phyloP scores from a whole-genome alignment of 225 moss, liverwort and hornwort genomes.

The Pleurozium schreberi region DNA sequence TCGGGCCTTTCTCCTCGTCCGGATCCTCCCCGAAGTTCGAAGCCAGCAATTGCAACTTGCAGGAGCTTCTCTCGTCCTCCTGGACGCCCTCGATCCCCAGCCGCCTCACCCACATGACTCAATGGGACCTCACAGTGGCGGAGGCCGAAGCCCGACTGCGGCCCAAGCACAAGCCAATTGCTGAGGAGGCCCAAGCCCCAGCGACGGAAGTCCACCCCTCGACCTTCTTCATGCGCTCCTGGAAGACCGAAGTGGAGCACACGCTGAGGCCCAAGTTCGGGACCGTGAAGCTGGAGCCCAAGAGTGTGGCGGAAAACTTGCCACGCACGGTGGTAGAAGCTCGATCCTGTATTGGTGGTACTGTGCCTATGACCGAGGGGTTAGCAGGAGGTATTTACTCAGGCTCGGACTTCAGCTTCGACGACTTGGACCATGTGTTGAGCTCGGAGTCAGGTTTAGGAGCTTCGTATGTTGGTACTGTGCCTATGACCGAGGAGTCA shows the following conservation, averaged over 20 bases:
- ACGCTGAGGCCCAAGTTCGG: not conserved
- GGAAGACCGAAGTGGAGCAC: not conserved
- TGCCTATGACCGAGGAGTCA: not conserved
- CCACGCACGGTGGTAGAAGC: not conserved
- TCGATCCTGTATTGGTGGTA: not conserved
- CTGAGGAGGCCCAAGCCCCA: not conserved
- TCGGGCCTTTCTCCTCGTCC: constrained; percentile 34
- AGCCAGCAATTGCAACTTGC: not conserved
- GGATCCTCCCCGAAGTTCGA: not conserved
- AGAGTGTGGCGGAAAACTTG: not conserved
- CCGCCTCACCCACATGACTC: constrained; percentile 45
- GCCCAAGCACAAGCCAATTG: not conserved
- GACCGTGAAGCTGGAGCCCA: not conserved
- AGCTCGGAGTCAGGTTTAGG: not conserved
- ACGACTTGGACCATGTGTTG: not conserved
- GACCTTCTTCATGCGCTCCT: constrained; percentile 2
- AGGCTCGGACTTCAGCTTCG: not conserved
- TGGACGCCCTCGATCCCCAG: constrained; percentile 25
- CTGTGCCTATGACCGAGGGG: not conserved
- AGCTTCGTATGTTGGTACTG: not conserved
- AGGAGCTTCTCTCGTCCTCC: not conserved
- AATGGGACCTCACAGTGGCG: constrained; percentile 61
- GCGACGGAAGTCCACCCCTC: not conserved
- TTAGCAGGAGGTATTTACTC: not conserved
- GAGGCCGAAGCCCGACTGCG: constrained; percentile 49